phyloP scores from a whole-genome alignment of 2,329 filamentous ascomycete species.

The Aspergillus felis region DNA sequence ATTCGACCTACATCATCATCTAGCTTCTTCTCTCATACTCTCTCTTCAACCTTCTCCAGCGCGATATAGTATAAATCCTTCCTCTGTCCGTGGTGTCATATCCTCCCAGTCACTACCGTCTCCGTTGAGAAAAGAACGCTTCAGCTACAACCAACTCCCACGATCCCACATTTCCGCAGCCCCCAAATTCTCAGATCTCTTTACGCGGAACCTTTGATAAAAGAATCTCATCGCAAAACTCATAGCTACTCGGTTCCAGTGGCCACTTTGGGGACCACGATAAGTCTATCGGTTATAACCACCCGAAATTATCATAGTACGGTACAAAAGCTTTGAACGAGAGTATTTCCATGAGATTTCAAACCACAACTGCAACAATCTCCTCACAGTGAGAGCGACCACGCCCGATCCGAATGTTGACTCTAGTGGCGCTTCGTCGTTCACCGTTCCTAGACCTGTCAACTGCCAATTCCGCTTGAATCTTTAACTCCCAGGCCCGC shows the following conservation, averaged over 20 bases:
- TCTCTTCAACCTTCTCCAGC: background rate
- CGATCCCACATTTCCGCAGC: constrained; percentile 1
- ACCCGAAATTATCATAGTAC: background rate
- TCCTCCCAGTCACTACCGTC: background rate
- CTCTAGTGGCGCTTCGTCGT: constrained; percentile 1
- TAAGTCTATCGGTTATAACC: background rate
- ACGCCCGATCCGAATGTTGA: constrained; percentile 10
- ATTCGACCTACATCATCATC: background rate
- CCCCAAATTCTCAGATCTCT: background rate
- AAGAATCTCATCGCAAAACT: background rate
- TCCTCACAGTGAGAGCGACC: background rate
- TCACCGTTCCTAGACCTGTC: background rate
- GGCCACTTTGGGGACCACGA: background rate
- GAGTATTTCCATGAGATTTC: background rate
- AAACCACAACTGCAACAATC: background rate
- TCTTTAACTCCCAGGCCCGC: background rate
- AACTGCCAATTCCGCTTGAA: background rate
- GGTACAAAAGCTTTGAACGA: background rate
- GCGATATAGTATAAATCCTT: background rate
- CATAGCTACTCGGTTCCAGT: background rate
- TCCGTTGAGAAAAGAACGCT: constrained; percentile 1
- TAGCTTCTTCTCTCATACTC: background rate
- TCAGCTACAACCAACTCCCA: constrained; percentile 3
- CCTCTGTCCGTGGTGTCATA: background rate
- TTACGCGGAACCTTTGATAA: constrained; percentile 1